Evolutionary conservation across 371 early-diverging fungal species (phyloP), one percentile per base, ranked within the genome.

Genomic region (Mortierella sp.): DNA sequence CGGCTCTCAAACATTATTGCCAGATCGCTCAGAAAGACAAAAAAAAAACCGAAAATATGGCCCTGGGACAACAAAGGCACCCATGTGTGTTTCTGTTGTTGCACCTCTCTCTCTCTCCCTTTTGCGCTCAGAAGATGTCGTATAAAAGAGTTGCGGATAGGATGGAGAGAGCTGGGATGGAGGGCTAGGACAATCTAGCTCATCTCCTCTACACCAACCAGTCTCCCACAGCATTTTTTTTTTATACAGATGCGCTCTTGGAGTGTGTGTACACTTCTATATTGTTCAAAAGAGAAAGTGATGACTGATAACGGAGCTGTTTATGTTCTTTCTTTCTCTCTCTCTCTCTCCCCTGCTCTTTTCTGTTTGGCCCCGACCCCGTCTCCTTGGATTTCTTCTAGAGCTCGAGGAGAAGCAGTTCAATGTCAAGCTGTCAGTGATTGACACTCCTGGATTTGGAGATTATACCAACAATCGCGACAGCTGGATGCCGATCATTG

Each of bases 371-470:
- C 46, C 46, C 19, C 23, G 12, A 9, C 50, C 21, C 21, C 50
- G 16, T 50, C 21, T 50, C 50, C 50, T 50, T 50, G 50, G n/a
- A n/a, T 6, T 21, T 50, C 50, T 21, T 59, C 64, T 84, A 90
- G 96, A 94, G 71, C 88, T 97, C 51, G 96, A 96, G 84, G 97
- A 97, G 82, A 96, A 95, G 79, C 92, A 90, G 82, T 96, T 97
- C 87, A 91, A 90, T 65, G 95, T 95, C 66, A 92, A 93, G 57
- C 84, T 97, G 64, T 94, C 91, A 62, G 90, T 97, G 43, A 88
- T 94, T 68, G 95, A 94, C 80, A 93, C 93, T 28, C 93, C 93
- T 63, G 95, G 95, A 26, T 94, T 94, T 82, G 95, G 95, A 48
- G 95, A 94, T 77, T 94, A 90, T 82, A 89, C 92, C 61, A 92